Evolutionary conservation across 2,329 filamentous ascomycete genomes (phyloP), one percentile per base, ranked within the genome.

Genomic region (Bisporella sp.): DNA sequence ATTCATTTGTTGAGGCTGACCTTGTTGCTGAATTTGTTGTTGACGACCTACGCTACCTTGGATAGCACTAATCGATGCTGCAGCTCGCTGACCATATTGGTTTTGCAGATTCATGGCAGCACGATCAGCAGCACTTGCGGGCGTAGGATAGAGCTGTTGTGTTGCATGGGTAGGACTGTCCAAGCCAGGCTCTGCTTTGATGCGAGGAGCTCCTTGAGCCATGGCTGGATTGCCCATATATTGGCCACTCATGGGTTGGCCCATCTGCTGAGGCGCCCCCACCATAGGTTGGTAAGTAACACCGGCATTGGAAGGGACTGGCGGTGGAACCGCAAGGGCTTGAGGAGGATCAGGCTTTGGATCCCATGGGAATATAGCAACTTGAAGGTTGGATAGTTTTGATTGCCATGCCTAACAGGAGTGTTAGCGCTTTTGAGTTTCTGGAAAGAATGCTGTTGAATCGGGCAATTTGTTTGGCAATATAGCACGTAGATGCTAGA

Each of bases 331-430:
- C 47, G 55, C 39, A 31, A 68, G 62, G 60, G 74, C 63, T 62
- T 73, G 61, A 59, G 71, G 56, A 66, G 80, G 78, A 47, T 87
- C 84, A 46, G 86, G 85, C 65, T 87, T 84, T 41, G 93, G 92
- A 66, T 99, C 93, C 93, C 93, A 99, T 8, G 93, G 92, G 67
- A 97, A 96, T 51, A 81, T 75, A 53, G 93, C 93, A 54, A 97
- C 85, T 58, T 86, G 82, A 58, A 95, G 82, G 59, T 83, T 82
- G 1, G 91, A 87, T 35, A 99, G 78, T 70, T 95, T 96, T 62
- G 84, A 78, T 75, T 97, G 91, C 93, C 93, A 99, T 72, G 85
- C 88, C 91, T 97, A 66, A 55, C 37, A 48, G 41, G 45, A 45
- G 21, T 48, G 47, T 65, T 56, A 62, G 64, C 61, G 52, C 59